phyloP scores from a whole-genome alignment of 2,329 filamentous ascomycete species.

The Colletotrichum filicis region DNA sequence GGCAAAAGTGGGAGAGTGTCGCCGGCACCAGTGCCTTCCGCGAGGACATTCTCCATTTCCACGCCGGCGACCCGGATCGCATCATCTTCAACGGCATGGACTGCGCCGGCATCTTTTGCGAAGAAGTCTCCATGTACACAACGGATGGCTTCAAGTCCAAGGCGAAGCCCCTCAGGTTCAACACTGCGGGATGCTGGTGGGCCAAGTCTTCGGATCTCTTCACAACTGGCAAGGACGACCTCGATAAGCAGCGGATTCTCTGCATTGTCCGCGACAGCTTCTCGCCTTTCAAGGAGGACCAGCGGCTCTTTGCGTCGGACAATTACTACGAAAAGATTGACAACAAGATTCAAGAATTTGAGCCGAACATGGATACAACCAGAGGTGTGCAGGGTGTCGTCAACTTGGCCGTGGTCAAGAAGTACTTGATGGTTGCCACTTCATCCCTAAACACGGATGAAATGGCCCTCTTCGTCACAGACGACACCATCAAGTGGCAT shows the following conservation, averaged over 20 bases:
- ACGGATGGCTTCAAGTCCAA: conserved; percentile 82
- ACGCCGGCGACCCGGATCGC: conserved; percentile 84
- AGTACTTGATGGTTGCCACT: conserved; percentile 86
- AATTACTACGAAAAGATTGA: conserved; percentile 76
- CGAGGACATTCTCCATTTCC: conserved; percentile 73
- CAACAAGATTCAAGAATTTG: conserved; percentile 68
- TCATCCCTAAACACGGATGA: conserved; percentile 85
- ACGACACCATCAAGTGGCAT: conserved; percentile 88
- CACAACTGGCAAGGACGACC: conserved; percentile 71
- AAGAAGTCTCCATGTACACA: conserved; percentile 78
- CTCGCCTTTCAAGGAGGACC: conserved; percentile 77
- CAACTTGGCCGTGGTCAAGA: conserved; percentile 85
- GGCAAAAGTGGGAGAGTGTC: conserved; percentile 78
- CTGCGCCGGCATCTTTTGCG: conserved; percentile 73
- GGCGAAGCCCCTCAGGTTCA: conserved; percentile 72
- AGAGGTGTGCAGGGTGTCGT: conserved; percentile 83
- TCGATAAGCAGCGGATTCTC: conserved; percentile 77
- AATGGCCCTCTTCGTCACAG: conserved; percentile 89
- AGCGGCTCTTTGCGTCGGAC: conserved; percentile 83
- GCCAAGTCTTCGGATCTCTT: conserved; percentile 83
- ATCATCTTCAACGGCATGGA: conserved; percentile 85
- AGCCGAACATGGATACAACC: conserved; percentile 80
- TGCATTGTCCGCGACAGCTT: conserved; percentile 83
- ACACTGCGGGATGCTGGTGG: conserved; percentile 86
- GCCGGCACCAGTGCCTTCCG: conserved; percentile 66